phyloP scores from a whole-genome alignment of 1,284 basidiomycete species.

The Trichosporon inkin region DNA sequence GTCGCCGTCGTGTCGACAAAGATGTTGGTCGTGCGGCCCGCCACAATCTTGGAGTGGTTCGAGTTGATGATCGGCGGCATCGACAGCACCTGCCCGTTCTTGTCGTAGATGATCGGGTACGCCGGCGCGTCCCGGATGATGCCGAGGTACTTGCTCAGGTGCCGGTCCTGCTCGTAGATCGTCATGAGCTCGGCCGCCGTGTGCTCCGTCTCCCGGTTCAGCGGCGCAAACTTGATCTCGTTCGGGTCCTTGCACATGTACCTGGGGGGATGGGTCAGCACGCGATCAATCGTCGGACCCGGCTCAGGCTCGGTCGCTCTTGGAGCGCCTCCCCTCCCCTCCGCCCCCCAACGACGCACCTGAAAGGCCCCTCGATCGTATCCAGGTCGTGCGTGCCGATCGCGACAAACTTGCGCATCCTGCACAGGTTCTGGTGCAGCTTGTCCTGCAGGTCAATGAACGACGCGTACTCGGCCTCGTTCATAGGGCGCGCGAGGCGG shows the following conservation, averaged over 20 bases:
- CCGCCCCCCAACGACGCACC: constrained; percentile 37
- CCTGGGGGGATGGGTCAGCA: constrained; percentile 24
- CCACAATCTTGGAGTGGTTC: constrained; percentile 91
- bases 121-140: constrained; percentile 94
- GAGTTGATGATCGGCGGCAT: constrained; percentile 99
- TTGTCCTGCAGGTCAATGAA: constrained; percentile 99
- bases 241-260: constrained; percentile 87
- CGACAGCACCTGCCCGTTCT: constrained; percentile 77
- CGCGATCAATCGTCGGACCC: too few relatives aligned
- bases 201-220: constrained; percentile 70
- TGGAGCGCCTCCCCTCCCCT: not conserved
- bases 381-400: constrained; percentile 98
- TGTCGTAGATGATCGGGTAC: constrained; percentile 97
- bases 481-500: constrained; percentile 79
- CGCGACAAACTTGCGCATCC: constrained; percentile 84
- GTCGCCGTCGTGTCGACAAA: constrained; percentile 97
- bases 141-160: constrained; percentile 79
- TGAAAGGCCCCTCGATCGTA: constrained; percentile 78
- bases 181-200: constrained; percentile 82
- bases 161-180: constrained; percentile 89
- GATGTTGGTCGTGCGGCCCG: constrained; percentile 82
- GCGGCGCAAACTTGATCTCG: constrained; percentile 82
- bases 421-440: constrained; percentile 91
- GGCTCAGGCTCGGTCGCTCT: not conserved
- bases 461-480: constrained; percentile 81